Conservation (phyloP, 129 eudicot genomes). For the Flaveria bidentis region DNA sequence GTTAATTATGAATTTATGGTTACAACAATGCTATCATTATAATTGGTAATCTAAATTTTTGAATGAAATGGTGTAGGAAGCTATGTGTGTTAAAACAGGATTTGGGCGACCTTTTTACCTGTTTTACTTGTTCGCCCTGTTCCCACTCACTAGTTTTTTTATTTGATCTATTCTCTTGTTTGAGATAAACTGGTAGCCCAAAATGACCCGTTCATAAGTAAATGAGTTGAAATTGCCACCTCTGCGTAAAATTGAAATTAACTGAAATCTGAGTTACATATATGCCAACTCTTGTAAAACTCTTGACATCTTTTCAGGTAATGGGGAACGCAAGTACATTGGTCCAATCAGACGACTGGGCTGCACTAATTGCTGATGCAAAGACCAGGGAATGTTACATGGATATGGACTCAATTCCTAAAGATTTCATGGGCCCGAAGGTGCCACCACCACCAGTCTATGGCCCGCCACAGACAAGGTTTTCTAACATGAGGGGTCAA, state of each 20-base stretch:
- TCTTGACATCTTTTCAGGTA: slow-evolving; percentile 41
- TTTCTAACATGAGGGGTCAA: slow-evolving; percentile 58
- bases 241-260: neutral
- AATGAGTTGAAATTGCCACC: neutral
- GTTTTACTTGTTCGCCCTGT: neutral
- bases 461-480: slow-evolving; percentile 45
- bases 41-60: neutral
- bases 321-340: slow-evolving; percentile 96
- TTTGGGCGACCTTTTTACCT: neutral
- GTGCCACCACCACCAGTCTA: neutral
- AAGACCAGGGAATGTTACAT: slow-evolving; percentile 70
- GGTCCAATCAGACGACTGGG: slow-evolving; percentile 91
- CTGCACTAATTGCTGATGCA: slow-evolving; percentile 86
- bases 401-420: slow-evolving; percentile 94
- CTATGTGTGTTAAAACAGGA: neutral
- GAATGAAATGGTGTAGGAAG: neutral
- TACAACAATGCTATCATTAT: neutral
- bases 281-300: neutral
- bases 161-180: neutral
- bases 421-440: slow-evolving; percentile 60
- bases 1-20: neutral
- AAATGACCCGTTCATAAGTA: neutral
- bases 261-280: neutral
- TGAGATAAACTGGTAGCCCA: neutral
- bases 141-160: neutral